A percentile compares a stretch with the other conserved stretches of the same genome.
Evolutionary conservation across 2,329 filamentous ascomycete species (phyloP).

Genomic region (Colletotrichum aenigma): DNA sequence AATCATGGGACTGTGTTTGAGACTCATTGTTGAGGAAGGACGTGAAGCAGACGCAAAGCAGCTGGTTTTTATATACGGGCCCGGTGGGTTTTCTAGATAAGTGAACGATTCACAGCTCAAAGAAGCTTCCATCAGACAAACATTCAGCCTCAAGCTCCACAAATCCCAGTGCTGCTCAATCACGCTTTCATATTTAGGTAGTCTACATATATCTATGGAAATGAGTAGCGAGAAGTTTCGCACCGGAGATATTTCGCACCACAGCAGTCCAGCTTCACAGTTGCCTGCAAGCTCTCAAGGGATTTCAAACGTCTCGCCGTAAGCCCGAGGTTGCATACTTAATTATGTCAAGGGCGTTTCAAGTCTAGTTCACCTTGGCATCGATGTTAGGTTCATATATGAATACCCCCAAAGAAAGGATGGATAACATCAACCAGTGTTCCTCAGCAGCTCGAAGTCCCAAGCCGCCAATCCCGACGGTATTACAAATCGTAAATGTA

Average conservation of each 20-base stretch:
- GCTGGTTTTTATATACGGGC: background rate
- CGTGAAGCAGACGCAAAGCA: background rate
- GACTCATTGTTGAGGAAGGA: background rate
- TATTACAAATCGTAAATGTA: background rate
- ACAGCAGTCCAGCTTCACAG: background rate
- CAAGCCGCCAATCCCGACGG: rapidly evolving
- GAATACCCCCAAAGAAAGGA: background rate
- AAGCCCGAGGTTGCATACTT: rapidly evolving
- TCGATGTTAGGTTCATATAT: background rate
- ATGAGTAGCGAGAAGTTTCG: background rate
- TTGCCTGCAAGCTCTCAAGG: background rate
- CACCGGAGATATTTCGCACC: background rate
- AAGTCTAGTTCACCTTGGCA: background rate
- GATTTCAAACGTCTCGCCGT: rapidly evolving
- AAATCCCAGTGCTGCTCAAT: background rate
- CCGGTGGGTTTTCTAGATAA: rapidly evolving
- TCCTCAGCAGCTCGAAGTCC: rapidly evolving
- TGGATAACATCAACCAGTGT: background rate
- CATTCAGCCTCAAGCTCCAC: rapidly evolving
- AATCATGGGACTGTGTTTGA: background rate
- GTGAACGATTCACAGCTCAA: rapidly evolving
- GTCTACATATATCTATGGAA: background rate
- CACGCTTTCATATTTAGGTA: background rate
- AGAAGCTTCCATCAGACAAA: background rate
- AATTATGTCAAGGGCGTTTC: rapidly evolving